Percentiles rank a stretch among this genome's conserved stretches.
Conservation (phyloP, 768 basidiomycete species). For the Macrolepiota albuminosa region DNA sequence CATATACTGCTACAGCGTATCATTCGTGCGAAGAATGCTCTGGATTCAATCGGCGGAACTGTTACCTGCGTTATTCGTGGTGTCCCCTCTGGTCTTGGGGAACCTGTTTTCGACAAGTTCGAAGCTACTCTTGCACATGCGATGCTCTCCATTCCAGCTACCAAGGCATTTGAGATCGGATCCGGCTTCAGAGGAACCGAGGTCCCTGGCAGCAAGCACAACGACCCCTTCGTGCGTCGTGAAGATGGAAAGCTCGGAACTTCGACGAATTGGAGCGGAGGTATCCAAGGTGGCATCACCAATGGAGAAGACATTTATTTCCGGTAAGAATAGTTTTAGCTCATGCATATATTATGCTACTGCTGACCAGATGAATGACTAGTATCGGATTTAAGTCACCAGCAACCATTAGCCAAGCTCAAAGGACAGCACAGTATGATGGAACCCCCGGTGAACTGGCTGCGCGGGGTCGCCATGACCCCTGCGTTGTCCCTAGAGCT, state of each 20-base stretch:
- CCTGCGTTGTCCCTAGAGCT: conserved; percentile 94
- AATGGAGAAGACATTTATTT: conserved; percentile 99
- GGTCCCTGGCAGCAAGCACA: conserved; percentile 89
- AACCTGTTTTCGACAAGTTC: conserved; percentile 98
- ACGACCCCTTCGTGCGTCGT: conserved; percentile 76
- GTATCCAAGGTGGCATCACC: conserved; percentile 95
- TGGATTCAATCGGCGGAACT: conserved; percentile 97
- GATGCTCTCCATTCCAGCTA: conserved; percentile 98
- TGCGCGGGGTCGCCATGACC: conserved; percentile 92
- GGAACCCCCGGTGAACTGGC: conserved; percentile 86
- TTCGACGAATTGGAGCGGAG: conserved; percentile 92
- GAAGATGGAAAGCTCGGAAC: conserved; percentile 76
- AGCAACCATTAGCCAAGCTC: conserved; percentile 92
- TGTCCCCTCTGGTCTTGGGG: conserved; percentile 87
- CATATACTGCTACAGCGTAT: conserved; percentile 59
- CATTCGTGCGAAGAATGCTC: conserved; percentile 82
- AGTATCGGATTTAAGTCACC: conserved; percentile 98
- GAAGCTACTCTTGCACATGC: conserved; percentile 95
- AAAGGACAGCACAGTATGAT: conserved; percentile 89
- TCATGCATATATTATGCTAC: conserved; percentile 5
- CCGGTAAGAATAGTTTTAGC: conserved; percentile 46
- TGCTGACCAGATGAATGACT: not conserved
- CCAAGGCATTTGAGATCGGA: conserved; percentile 97
- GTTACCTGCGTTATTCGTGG: conserved; percentile 94
- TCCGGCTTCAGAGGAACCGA: conserved; percentile 95